Evolutionary conservation across 2,329 filamentous ascomycete genomes (phyloP).

Genomic region (Pyrenophora teres): DNA sequence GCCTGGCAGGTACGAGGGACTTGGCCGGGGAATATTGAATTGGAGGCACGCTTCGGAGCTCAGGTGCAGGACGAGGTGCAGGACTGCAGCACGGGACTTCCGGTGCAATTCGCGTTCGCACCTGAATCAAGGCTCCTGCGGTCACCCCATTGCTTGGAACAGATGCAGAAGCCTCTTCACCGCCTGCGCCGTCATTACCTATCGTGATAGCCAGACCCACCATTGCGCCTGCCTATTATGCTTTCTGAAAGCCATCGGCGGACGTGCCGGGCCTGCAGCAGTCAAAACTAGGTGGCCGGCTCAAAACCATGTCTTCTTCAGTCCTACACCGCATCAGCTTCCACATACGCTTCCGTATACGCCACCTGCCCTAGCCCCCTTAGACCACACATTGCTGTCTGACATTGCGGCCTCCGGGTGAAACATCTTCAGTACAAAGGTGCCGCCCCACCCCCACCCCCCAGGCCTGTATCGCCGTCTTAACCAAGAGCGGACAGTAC

Average conservation of each 20-base stretch:
- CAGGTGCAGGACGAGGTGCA: background rate
- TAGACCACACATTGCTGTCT: conserved; percentile 19
- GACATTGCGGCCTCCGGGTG: conserved; percentile 10
- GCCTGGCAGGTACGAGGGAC: too few relatives aligned
- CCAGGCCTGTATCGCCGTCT: background rate
- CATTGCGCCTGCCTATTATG: background rate
- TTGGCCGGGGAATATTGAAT: background rate
- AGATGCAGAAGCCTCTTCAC: conserved; percentile 13
- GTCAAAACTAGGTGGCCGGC: conserved; percentile 9
- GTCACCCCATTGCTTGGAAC: conserved; percentile 1
- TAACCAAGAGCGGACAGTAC: conserved; percentile 15
- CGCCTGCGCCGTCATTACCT: conserved; percentile 13
- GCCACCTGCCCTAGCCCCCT: conserved; percentile 5
- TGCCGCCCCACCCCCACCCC: conserved; percentile 21
- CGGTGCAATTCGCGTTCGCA: background rate
- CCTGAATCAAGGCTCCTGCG: background rate
- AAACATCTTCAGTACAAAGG: conserved; percentile 21
- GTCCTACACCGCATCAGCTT: background rate
- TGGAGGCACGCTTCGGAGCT: background rate
- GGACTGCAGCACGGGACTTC: conserved; percentile 7
- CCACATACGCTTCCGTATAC: background rate
- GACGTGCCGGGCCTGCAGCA: conserved; percentile 10
- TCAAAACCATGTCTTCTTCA: background rate
- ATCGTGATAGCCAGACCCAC: conserved; percentile 14
- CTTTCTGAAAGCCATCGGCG: conserved; percentile 11